These are phyloP conservation scores for Stephania cephalantha DNA, from an alignment of 164 flowering plant species.

Conservation along the genomic window DNA sequence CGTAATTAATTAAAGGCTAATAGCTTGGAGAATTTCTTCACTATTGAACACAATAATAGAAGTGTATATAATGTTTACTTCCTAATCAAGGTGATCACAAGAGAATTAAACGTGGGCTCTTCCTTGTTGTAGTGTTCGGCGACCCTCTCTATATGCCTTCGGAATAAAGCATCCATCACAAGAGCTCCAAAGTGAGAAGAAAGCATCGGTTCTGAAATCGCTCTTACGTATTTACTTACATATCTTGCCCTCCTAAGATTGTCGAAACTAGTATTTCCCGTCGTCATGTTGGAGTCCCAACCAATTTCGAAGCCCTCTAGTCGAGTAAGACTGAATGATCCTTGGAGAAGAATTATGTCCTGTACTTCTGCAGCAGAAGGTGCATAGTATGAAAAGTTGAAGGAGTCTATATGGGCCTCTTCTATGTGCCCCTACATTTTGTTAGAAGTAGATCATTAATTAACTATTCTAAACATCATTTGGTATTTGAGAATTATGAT, in stretches of 20 bases:
- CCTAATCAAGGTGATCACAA: neutral
- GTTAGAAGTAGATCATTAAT: neutral
- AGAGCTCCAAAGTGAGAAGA: neutral
- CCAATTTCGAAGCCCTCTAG: neutral
- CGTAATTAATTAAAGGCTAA: too few relatives aligned
- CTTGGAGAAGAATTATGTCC: neutral
- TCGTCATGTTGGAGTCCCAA: neutral
- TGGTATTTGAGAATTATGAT: neutral
- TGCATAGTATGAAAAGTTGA: neutral
- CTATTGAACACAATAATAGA: too few relatives aligned
- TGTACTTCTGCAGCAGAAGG: neutral
- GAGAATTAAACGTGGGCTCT: neutral
- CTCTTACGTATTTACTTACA: neutral
- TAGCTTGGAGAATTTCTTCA: too few relatives aligned
- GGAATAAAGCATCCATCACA: slow-evolving; percentile 1
- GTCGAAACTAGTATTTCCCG: neutral
- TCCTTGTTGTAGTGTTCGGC: neutral
- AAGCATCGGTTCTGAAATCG: slow-evolving; percentile 1
- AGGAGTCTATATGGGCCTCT: neutral
- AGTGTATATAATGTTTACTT: neutral
- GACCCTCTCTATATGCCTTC: neutral
- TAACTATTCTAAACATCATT: neutral
- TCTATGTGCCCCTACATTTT: neutral
- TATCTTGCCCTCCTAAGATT: neutral
- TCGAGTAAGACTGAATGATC: neutral